Conservation (phyloP, 345 rosid species). For the Citrus cavaleriei region DNA sequence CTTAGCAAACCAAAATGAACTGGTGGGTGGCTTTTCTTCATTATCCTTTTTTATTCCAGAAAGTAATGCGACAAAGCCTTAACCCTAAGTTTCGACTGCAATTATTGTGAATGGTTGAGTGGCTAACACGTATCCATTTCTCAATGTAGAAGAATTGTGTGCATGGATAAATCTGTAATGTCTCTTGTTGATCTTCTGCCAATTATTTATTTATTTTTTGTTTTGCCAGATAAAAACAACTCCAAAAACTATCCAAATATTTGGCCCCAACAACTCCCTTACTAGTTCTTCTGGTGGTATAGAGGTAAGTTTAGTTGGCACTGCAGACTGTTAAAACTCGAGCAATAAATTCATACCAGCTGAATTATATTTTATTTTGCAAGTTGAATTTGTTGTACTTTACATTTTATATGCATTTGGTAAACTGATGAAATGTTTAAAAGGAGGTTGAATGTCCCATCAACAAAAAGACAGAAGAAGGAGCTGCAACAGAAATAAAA, state of each 20-base stretch:
- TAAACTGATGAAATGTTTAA: not conserved
- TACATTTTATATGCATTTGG: not conserved
- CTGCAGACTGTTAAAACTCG: not conserved
- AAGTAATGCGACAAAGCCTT: not conserved
- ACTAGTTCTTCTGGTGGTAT: slow-evolving; percentile 24
- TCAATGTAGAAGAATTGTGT: not conserved
- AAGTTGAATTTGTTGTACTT: not conserved
- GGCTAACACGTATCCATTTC: not conserved
- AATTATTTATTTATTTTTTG: not conserved
- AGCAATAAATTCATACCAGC: not conserved
- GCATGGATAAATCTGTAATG: not conserved
- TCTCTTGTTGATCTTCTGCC: slow-evolving; percentile 13
- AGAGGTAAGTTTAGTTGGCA: slow-evolving; percentile 23
- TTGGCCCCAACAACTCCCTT: slow-evolving; percentile 18
- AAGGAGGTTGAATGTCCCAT: slow-evolving; percentile 29
- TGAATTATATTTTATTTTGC: not conserved
- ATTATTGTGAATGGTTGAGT: not conserved
- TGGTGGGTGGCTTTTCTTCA: slow-evolving; percentile 38
- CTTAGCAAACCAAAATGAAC: slow-evolving; percentile 55
- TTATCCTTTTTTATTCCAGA: not conserved
- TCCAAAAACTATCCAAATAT: slow-evolving; percentile 28
- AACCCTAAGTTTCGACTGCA: not conserved
- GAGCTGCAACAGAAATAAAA: slow-evolving; percentile 13
- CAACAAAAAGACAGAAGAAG: slow-evolving; percentile 16
- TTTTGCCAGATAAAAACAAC: slow-evolving; percentile 41